Evolutionary conservation across 1,284 basidiomycete species (phyloP).

Genomic region (Butyriboletus appendiculatus): DNA sequence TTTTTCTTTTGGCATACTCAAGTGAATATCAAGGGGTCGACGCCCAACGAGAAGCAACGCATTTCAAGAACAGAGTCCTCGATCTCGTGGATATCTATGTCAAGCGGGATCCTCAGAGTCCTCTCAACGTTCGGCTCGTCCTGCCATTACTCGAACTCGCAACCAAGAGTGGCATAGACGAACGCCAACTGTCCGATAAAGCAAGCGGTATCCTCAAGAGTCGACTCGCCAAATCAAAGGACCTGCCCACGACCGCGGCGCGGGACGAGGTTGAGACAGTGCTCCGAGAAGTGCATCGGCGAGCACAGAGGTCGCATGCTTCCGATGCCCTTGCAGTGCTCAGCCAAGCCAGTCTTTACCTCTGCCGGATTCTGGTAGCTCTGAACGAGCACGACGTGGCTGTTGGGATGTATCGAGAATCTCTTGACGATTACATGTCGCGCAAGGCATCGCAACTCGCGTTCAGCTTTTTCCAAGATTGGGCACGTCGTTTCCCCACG

Average conservation of each 20-base stretch:
- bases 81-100: slow-evolving; percentile 88
- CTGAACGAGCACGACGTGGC: slow-evolving; percentile 45
- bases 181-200: slow-evolving; percentile 86
- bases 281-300: slow-evolving; percentile 70
- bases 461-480: slow-evolving; percentile 77
- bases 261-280: slow-evolving; percentile 44
- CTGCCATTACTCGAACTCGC: slow-evolving; percentile 78
- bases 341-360: slow-evolving; percentile 72
- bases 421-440: slow-evolving; percentile 77
- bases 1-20: slow-evolving; percentile 2
- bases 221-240: slow-evolving; percentile 77
- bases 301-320: slow-evolving; percentile 69
- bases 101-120: slow-evolving; percentile 72
- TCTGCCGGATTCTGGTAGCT: slow-evolving; percentile 61
- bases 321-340: slow-evolving; percentile 67
- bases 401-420: slow-evolving; percentile 61
- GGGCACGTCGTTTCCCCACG: slow-evolving; percentile 67
- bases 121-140: slow-evolving; percentile 68
- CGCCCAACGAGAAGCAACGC: slow-evolving; percentile 81
- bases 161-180: slow-evolving; percentile 66
- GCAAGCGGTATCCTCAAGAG: slow-evolving; percentile 76
- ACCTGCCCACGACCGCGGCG: slow-evolving; percentile 46
- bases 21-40: slow-evolving; percentile 47
- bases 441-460: slow-evolving; percentile 83
- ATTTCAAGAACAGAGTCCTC: slow-evolving; percentile 94